Base-by-base conservation (phyloP, 1,284 basidiomycete genomes). In the Golubevia sp. region DNA sequence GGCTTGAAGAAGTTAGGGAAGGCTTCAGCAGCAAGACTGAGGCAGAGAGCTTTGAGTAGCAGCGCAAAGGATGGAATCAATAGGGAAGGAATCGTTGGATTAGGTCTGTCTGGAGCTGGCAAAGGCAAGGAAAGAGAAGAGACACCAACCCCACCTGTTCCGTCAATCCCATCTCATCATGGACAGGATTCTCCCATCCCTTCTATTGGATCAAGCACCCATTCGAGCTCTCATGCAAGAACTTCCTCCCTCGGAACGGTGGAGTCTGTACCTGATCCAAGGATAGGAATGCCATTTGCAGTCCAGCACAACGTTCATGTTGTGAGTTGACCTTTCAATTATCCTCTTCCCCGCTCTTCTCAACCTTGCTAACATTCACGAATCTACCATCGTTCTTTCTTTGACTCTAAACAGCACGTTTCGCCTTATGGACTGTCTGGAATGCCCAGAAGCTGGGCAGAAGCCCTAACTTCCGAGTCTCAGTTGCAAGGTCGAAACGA, bases 251-350 rank as follows among this genome's bases (percentile, higher is more conserved):
- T 44, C 38, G 38, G 38, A 44, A 44, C 38, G 11, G 38, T 44
- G 38, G 38, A 8, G 61, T 68, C 49, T 34, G 59, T 49, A 65
- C 49, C 66, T 15, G 74, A 76, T 49, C 66, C 74, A 2, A 57
- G 53, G n/a, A 76, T 76, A 49, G 63, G 74, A 15, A 60, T 75
- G 13, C 74, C 74, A 13, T 76, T 63, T 57, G 59, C 69, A 49
- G 73, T 76, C 58, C 51, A 67, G 1, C 74, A 76, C 66, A 76
- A 76, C 25, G 74, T 76, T 2, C 74, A 76, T 57, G 74, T 76
- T 48, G 73, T n/a, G n/a, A n/a, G n/a, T n/a, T n/a, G n/a, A n/a
- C n/a, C n/a, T n/a, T n/a, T n/a, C n/a, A n/a, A n/a, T n/a, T n/a
- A n/a, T n/a, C n/a, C n/a, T n/a, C n/a, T n/a, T n/a, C n/a, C n/a